Conservation (phyloP, 768 basidiomycete species). For the Mycena galopus region DNA sequence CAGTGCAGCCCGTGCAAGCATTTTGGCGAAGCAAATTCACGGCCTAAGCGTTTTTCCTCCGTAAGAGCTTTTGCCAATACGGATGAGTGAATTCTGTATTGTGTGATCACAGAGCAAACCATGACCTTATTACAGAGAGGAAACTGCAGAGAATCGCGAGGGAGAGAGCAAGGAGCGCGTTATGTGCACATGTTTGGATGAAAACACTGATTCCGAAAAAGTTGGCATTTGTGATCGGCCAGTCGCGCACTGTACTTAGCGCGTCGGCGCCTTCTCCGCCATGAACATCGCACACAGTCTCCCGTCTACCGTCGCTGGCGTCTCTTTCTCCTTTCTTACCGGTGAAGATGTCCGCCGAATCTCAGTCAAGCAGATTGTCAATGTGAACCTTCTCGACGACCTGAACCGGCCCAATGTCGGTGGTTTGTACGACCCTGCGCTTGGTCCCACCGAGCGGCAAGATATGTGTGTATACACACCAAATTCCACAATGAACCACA, state of each 20-base stretch:
- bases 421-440: constrained; percentile 94
- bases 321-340: constrained; percentile 95
- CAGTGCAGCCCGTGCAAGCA: too few relatives aligned
- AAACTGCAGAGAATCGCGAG: too few relatives aligned
- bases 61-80: too few relatives aligned
- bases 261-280: constrained; percentile 23
- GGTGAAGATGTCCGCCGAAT: constrained; percentile 90
- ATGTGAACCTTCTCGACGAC: constrained; percentile 93
- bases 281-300: constrained; percentile 96
- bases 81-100: too few relatives aligned
- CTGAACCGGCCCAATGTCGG: constrained; percentile 92
- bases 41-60: too few relatives aligned
- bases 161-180: too few relatives aligned
- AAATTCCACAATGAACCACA: constrained; percentile 28
- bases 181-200: constrained; percentile 5
- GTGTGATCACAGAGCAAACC: too few relatives aligned
- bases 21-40: too few relatives aligned
- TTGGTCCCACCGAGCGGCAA: constrained; percentile 89
- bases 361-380: constrained; percentile 97
- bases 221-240: neutral
- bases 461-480: constrained; percentile 80
- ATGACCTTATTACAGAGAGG: too few relatives aligned
- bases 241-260: neutral
- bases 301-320: constrained; percentile 84
- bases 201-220: constrained; percentile 7